phyloP scores from a whole-genome alignment of 306 rosid genomes.

The Clitoria ternatea region DNA sequence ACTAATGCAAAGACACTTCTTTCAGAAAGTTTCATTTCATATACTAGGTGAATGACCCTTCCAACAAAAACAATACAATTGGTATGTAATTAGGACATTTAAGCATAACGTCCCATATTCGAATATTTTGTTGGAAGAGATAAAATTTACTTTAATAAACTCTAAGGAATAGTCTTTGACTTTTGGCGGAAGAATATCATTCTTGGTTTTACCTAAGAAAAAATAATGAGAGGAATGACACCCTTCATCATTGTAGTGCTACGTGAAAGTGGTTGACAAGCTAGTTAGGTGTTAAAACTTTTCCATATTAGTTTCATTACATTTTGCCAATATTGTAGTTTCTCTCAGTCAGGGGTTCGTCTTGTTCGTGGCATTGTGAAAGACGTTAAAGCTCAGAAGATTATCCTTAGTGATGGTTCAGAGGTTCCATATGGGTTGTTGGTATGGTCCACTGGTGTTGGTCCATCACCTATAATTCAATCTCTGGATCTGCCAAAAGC shows the following conservation, averaged over 20 bases:
- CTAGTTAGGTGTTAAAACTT: background rate
- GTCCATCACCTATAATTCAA: slow-evolving; percentile 65
- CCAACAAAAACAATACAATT: no score
- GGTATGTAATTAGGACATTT: no score
- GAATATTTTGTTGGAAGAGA: no score
- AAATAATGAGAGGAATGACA: no score
- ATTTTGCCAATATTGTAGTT: slow-evolving; percentile 17
- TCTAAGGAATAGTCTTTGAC: no score
- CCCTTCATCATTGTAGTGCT: background rate
- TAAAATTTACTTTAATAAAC: no score
- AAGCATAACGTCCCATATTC: no score
- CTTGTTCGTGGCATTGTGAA: slow-evolving; percentile 78
- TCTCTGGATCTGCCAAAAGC: slow-evolving; percentile 64
- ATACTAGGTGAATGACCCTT: no score
- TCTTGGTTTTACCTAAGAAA: no score
- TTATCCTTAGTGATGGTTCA: slow-evolving; percentile 69
- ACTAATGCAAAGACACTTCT: background rate
- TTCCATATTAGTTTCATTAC: slow-evolving; percentile 4
- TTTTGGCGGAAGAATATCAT: no score
- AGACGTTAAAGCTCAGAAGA: slow-evolving; percentile 58
- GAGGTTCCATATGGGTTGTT: slow-evolving; percentile 83
- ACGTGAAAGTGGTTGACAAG: background rate
- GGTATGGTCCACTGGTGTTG: slow-evolving; percentile 93
- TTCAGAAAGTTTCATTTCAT: background rate
- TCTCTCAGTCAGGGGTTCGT: slow-evolving; percentile 82